Conservation (phyloP, 2,329 filamentous ascomycete genomes). For the Diaporthe citri region DNA sequence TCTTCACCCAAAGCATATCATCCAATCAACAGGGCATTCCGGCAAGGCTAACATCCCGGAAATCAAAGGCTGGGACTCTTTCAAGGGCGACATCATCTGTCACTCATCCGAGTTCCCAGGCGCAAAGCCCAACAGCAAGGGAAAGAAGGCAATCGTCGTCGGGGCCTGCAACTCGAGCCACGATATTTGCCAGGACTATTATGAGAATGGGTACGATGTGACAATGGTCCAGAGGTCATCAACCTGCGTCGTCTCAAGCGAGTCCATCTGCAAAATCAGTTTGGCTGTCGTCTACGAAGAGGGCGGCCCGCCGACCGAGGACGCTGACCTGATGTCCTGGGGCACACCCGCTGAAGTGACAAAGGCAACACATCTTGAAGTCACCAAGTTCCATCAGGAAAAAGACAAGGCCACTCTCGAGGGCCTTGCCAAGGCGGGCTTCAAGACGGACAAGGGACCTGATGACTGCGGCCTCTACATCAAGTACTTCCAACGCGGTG, state of each 20-base stretch:
- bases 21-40: conserved; percentile 67
- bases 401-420: conserved; percentile 55
- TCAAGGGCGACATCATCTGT: conserved; percentile 70
- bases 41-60: conserved; percentile 55
- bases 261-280: conserved; percentile 63
- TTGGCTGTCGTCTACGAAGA: conserved; percentile 66
- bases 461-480: conserved; percentile 68
- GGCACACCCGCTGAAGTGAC: conserved; percentile 69
- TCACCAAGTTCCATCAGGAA: conserved; percentile 50
- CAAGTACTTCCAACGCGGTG: conserved; percentile 75
- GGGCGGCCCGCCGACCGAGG: conserved; percentile 70
- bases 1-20: conserved; percentile 62
- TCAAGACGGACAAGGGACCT: conserved; percentile 70
- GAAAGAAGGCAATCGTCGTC: conserved; percentile 74
- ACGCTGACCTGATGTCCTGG: conserved; percentile 73
- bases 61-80: conserved; percentile 58
- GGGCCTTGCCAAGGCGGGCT: conserved; percentile 68
- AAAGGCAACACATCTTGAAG: conserved; percentile 67
- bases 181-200: conserved; percentile 77
- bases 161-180: conserved; percentile 78
- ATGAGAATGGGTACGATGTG: conserved; percentile 74
- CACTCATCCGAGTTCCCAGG: conserved; percentile 73
- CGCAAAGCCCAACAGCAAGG: conserved; percentile 58
- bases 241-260: conserved; percentile 73
- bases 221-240: conserved; percentile 78